phyloP scores from a whole-genome alignment of 139 green algal species.

The Limnomonas spitsbergensis region DNA sequence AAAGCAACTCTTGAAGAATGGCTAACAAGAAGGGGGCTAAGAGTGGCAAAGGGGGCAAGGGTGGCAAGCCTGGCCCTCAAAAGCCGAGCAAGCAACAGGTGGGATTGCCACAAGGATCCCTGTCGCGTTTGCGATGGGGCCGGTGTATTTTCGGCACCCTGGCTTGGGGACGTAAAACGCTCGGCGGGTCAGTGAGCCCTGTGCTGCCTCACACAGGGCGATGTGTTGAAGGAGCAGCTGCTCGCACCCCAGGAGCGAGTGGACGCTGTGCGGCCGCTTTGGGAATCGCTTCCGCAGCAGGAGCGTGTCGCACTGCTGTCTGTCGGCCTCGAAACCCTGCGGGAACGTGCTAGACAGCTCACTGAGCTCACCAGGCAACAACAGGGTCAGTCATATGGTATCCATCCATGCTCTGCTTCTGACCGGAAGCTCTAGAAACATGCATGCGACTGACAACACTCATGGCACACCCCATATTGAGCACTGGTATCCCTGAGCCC shows the following conservation, averaged over 20 bases:
- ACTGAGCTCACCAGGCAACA: constrained; percentile 31
- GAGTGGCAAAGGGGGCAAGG: neutral
- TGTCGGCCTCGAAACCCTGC: constrained; percentile 53
- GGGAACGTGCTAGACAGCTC: constrained; percentile 38
- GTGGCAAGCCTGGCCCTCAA: neutral
- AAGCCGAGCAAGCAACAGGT: constrained; percentile 7
- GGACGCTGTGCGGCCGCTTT: constrained; percentile 60
- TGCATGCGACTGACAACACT: neutral
- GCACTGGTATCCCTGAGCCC: neutral
- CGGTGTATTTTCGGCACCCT: too few relatives aligned
- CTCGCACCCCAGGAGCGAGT: constrained; percentile 65
- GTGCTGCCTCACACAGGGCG: neutral
- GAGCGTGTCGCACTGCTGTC: constrained; percentile 62
- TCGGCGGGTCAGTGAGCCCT: too few relatives aligned
- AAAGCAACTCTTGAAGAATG: too few relatives aligned
- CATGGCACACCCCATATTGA: neutral
- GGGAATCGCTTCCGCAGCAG: constrained; percentile 62
- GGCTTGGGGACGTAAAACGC: too few relatives aligned
- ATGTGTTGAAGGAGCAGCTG: constrained; percentile 9
- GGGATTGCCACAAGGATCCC: neutral
- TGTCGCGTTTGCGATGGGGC: neutral
- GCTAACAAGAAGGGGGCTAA: constrained; percentile 15
- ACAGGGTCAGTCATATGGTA: constrained; percentile 25
- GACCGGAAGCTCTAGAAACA: neutral
- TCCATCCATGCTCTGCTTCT: neutral